phyloP scores from a whole-genome alignment of 2,329 filamentous ascomycete species.

The Aureobasidium sp. region DNA sequence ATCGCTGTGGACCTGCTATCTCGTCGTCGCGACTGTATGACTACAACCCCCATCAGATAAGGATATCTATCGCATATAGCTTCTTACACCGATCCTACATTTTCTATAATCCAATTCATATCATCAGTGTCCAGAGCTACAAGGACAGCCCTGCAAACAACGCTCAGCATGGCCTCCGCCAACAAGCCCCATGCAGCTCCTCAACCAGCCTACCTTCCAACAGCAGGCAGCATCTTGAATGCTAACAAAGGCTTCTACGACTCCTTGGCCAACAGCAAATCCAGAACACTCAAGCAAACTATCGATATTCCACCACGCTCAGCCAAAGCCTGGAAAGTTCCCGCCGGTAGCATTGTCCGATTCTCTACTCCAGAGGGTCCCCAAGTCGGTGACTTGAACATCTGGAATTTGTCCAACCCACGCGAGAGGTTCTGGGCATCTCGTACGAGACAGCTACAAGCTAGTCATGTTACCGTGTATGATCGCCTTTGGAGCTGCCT shows the following conservation, averaged over 20 bases:
- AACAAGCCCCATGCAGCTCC: conserved; percentile 17
- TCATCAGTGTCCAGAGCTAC: background rate
- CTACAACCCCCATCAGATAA: background rate
- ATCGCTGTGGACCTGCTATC: background rate
- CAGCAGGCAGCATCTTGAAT: conserved; percentile 25
- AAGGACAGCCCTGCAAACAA: background rate
- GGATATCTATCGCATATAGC: background rate
- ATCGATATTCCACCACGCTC: conserved; percentile 62
- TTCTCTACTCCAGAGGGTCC: conserved; percentile 70
- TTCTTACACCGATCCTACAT: background rate
- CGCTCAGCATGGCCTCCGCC: conserved; percentile 2
- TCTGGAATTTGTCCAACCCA: conserved; percentile 71
- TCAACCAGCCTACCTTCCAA: conserved; percentile 27
- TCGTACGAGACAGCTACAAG: conserved; percentile 70
- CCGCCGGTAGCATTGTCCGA: conserved; percentile 60
- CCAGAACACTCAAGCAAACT: conserved; percentile 29
- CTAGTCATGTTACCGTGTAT: conserved; percentile 62
- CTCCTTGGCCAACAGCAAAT: conserved; percentile 20
- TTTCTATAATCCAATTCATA: background rate
- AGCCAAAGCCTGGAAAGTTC: conserved; percentile 64
- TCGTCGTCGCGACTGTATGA: background rate
- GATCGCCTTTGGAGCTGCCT: conserved; percentile 73
- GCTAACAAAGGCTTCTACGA: conserved; percentile 25
- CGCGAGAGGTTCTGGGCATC: conserved; percentile 77
- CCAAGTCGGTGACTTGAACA: conserved; percentile 77